Evolutionary conservation across 306 rosid genomes (phyloP).

Genomic region (Casuarina glauca): DNA sequence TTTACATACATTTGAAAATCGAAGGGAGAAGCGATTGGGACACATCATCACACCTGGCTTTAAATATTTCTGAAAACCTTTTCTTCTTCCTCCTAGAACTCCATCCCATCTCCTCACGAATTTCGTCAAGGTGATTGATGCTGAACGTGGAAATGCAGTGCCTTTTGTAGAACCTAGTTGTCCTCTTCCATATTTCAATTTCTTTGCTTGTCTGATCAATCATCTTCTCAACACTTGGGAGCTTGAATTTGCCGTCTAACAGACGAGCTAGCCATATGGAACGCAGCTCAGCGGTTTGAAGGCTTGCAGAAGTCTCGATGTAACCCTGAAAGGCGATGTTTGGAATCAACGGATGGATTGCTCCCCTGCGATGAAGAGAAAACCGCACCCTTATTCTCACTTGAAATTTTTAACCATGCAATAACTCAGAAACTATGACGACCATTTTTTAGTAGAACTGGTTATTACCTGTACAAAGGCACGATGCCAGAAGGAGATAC

Average conservation of each 20-base stretch:
- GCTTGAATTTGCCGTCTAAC: slow-evolving; percentile 63
- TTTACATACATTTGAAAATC: too few relatives aligned
- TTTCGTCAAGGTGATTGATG: slow-evolving; percentile 73
- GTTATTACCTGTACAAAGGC: slow-evolving; percentile 63
- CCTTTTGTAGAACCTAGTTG: slow-evolving; percentile 70
- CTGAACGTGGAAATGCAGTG: slow-evolving; percentile 76
- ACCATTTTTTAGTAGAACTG: not conserved
- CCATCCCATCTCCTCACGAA: slow-evolving; percentile 75
- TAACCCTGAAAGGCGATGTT: slow-evolving; percentile 81
- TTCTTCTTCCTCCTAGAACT: slow-evolving; percentile 68
- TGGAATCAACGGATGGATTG: slow-evolving; percentile 75
- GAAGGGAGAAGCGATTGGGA: too few relatives aligned
- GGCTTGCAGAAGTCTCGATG: slow-evolving; percentile 63
- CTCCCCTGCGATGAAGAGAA: slow-evolving; percentile 50
- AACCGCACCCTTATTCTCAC: not conserved
- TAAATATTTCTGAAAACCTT: slow-evolving; percentile 69
- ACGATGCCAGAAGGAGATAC: slow-evolving; percentile 61
- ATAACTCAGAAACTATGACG: not conserved
- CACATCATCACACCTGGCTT: too few relatives aligned
- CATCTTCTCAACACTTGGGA: slow-evolving; percentile 62
- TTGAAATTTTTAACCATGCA: not conserved
- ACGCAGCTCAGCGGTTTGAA: slow-evolving; percentile 67
- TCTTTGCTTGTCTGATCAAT: slow-evolving; percentile 51
- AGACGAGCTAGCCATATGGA: slow-evolving; percentile 68
- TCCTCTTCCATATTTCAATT: slow-evolving; percentile 56